Base-by-base conservation (phyloP, 805 yeast genomes). In the Saccharomycodes ludwigii region DNA sequence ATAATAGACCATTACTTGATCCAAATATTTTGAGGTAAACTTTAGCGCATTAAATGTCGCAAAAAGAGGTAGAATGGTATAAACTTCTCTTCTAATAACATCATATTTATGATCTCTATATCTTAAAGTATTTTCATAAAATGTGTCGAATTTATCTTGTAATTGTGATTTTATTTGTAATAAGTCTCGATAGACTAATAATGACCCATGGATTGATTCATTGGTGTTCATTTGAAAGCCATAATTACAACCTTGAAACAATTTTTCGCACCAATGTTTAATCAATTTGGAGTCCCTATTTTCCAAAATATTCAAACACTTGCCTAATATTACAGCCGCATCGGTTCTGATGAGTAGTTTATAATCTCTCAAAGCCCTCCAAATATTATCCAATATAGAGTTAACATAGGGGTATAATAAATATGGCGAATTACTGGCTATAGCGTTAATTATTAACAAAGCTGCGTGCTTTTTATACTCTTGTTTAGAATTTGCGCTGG, bases 401-500 rank as follows among this genome's bases (percentile, higher is more conserved):
- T 77, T 74, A 20, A 84, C 78, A 52, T 80, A 82, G 21, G 76
- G 71, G 48, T 80, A 80, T 31, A 88, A 61, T 35, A 85, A 60
- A 6, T 93, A 81, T 2, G 97, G 95, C 2, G 94, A 79, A 47
- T 82, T 81, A 34, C 72, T 72, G 1, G 95, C 95, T 38, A 91
- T 66, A 1, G 95, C 79, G 6, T 78, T 71, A 24, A 91, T 71
- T 25, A 84, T 75, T 32, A 88, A 62, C 23, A 85, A 74, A 1
- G 96, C 94, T 0, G 96, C 95, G 49, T 88, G 96, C 40, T 91
- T 73, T 45, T 93, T 71, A 27, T 71, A 69, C 44, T 84, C 95
- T 46, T 79, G 84, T 41, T 83, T 76, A 40, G 85, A 94, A 32
- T 47, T 55, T 2, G 56, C 48, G n/a, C 52, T 47, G 4, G 47